Base-by-base conservation (phyloP, 768 basidiomycete genomes). In the Floccularia luteovirens region DNA sequence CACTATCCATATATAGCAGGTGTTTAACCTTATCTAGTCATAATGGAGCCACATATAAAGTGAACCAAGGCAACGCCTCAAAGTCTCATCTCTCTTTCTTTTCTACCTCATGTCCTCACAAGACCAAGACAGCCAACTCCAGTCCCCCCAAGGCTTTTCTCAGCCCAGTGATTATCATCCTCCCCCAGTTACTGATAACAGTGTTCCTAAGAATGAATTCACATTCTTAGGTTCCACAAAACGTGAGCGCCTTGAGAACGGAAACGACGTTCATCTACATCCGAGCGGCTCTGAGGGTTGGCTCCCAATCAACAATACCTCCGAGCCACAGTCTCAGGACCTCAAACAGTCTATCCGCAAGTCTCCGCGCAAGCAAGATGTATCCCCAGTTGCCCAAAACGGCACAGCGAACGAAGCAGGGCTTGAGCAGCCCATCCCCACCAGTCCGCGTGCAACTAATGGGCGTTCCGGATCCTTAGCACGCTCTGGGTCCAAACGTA, bases 401-500 rank as follows among this genome's bases (percentile, higher is more conserved):
- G n/a, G n/a, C n/a, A n/a, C n/a, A n/a, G n/a, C n/a, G n/a, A n/a
- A n/a, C n/a, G n/a, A n/a, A n/a, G n/a, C n/a, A n/a, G n/a, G n/a
- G n/a, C n/a, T n/a, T n/a, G n/a, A n/a, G n/a, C n/a, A n/a, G n/a
- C n/a, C n/a, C n/a, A n/a, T n/a, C n/a, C n/a, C n/a, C n/a, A n/a
- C n/a, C n/a, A n/a, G n/a, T n/a, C n/a, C n/a, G n/a, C n/a, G n/a
- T n/a, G n/a, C n/a, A n/a, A n/a, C n/a, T 34, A 32, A n/a, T 23
- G n/a, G 30, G n/a, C 2, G 24, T 20, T 20, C 28, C 36, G n/a
- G 44, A 28, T 34, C 55, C 17, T 16, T 55, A 1, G 54, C 34
- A 19, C 51, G 48, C 17, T 45, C 59, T 3, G 44, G 38, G 19
- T 60, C 62, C 11, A 52, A 49, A 42, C 57, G 57, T 36, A 66